Conservation (phyloP, 2,329 filamentous ascomycete genomes). For the Plectosphaerella sp. region DNA sequence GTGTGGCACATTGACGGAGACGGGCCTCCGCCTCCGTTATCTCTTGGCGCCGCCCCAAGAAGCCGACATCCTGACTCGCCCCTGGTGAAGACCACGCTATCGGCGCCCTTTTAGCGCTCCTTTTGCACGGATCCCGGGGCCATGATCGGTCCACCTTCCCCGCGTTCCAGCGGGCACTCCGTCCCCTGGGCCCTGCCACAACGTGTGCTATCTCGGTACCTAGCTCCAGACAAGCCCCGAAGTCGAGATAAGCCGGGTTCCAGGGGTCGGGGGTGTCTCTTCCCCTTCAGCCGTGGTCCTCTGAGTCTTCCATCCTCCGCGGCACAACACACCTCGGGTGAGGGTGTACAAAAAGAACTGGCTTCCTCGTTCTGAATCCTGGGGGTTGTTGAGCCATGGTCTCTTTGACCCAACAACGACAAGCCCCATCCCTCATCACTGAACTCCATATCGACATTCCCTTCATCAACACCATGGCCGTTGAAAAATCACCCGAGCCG, state of each 20-base stretch:
- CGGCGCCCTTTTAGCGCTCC: neutral
- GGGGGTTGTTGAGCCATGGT: neutral
- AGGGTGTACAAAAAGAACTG: neutral
- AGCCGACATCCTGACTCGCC: neutral
- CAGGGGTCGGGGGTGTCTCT: neutral
- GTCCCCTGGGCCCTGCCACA: neutral
- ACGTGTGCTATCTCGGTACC: neutral
- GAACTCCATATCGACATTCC: neutral
- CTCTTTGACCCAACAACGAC: too few species aligned
- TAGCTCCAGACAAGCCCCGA: neutral
- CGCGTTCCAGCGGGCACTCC: neutral
- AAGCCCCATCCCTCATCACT: too few species aligned
- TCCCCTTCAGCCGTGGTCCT: neutral
- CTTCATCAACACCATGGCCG: neutral
- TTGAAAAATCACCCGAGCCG: neutral
- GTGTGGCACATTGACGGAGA: neutral
- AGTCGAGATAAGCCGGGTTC: neutral
- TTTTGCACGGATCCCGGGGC: neutral
- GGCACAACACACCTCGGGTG: neutral
- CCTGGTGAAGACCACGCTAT: neutral
- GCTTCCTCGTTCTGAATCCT: neutral
- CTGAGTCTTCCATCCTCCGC: neutral
- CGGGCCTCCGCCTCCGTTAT: conserved; percentile 1
- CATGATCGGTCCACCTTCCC: neutral
- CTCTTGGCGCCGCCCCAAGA: neutral